These are phyloP conservation scores for Gnaphalium uliginosum DNA, from an alignment of 129 eudicot genomes.

Conservation along the genomic window DNA sequence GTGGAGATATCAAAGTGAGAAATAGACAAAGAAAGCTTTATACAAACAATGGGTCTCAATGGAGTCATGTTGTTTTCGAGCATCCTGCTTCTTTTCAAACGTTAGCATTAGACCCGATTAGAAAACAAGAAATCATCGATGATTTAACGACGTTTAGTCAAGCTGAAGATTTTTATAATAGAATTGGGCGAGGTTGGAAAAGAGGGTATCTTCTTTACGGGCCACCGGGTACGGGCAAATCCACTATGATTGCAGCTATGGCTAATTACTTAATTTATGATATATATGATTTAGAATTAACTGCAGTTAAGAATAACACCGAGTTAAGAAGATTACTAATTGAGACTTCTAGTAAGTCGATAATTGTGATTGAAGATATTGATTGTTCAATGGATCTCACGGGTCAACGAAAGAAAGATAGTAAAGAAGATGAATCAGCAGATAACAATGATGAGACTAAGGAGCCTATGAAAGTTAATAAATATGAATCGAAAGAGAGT, in stretches of 20 bases:
- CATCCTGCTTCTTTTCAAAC: background rate
- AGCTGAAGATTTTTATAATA: background rate
- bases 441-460: background rate
- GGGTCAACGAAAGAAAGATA: background rate
- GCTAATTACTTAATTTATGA: background rate
- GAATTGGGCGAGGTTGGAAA: background rate
- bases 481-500: background rate
- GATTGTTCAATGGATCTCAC: constrained; percentile 5
- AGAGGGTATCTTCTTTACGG: constrained; percentile 1
- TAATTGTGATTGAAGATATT: constrained; percentile 4
- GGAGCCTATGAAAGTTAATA: background rate
- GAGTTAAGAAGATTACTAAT: background rate
- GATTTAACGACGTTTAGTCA: background rate
- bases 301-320: background rate
- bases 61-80: background rate
- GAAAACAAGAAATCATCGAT: background rate
- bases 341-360: constrained; percentile 3
- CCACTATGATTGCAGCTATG: background rate
- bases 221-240: background rate
- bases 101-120: background rate
- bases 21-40: background rate
- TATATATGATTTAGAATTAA: background rate
- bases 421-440: background rate
- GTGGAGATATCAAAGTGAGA: background rate
- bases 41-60: background rate